Conservation (phyloP, 495 filamentous ascomycete genomes). For the Patellaria atrata region DNA sequence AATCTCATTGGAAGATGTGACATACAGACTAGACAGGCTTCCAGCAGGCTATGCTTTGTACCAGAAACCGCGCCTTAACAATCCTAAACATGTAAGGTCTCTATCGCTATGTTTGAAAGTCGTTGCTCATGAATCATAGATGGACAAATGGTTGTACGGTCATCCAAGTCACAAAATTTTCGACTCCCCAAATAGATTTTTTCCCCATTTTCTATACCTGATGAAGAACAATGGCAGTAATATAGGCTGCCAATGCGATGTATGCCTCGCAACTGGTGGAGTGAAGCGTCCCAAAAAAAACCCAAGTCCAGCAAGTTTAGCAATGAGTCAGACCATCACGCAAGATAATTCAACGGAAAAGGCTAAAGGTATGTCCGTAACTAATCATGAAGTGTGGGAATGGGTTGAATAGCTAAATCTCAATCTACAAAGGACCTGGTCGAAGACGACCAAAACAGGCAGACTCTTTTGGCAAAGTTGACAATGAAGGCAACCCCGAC, state of each 20-base stretch:
- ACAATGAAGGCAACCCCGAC: conserved; percentile 39
- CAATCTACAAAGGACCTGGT: no score
- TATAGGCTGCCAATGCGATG: conserved; percentile 29
- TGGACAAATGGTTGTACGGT: conserved; percentile 41
- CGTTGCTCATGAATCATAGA: conserved; percentile 23
- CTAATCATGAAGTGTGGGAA: no score
- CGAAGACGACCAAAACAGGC: no score
- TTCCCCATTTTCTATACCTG: conserved; percentile 42
- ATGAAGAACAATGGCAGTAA: conserved; percentile 32
- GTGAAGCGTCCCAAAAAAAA: neutral
- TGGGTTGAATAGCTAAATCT: no score
- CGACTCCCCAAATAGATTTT: conserved; percentile 39
- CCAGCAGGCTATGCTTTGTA: conserved; percentile 41
- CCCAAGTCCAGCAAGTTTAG: neutral
- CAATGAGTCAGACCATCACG: neutral
- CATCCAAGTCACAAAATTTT: conserved; percentile 38
- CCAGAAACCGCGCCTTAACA: conserved; percentile 29
- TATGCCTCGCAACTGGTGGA: conserved; percentile 18
- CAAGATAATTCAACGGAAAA: no score
- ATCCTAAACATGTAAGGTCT: conserved; percentile 28
- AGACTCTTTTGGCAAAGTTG: no score
- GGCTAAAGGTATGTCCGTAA: no score
- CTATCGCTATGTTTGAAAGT: neutral
- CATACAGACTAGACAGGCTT: conserved; percentile 37
- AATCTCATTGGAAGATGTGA: conserved; percentile 24